phyloP scores from a whole-genome alignment of 345 rosid species.

The Gossypium australe region DNA sequence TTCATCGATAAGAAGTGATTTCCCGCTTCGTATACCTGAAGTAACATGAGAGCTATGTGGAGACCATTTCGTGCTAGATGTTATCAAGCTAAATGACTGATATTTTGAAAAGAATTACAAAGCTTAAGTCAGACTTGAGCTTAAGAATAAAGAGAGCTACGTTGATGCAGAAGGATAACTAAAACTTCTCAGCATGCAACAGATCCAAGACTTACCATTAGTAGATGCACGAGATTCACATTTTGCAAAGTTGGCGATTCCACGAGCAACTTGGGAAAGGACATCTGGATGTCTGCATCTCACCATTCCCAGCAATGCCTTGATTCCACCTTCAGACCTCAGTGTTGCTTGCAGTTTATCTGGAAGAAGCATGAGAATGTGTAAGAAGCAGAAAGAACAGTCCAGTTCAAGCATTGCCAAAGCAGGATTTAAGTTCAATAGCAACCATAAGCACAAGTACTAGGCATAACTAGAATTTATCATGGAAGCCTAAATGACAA shows the following conservation, averaged over 20 bases:
- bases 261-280: slow-evolving; percentile 96
- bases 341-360: slow-evolving; percentile 86
- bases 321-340: slow-evolving; percentile 91
- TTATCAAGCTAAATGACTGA: neutral
- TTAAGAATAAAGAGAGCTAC: neutral
- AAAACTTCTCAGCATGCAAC: slow-evolving; percentile 3
- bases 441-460: neutral
- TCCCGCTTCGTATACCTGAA: slow-evolving; percentile 60
- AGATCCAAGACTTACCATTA: slow-evolving; percentile 48
- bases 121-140: neutral
- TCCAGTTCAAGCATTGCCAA: neutral
- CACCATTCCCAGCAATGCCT: slow-evolving; percentile 94
- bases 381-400: neutral
- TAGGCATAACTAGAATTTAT: neutral
- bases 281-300: slow-evolving; percentile 93
- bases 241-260: slow-evolving; percentile 97
- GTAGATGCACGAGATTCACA: slow-evolving; percentile 87
- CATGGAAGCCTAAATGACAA: slow-evolving; percentile 6
- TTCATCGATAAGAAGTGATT: slow-evolving; percentile 84
- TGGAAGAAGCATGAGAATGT: slow-evolving; percentile 21
- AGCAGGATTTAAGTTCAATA: neutral
- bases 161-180: neutral
- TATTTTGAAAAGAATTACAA: neutral
- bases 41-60: neutral
- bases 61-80: neutral